Base-by-base conservation (phyloP, 345 rosid genomes). In the Mallotus nudiflorus region DNA sequence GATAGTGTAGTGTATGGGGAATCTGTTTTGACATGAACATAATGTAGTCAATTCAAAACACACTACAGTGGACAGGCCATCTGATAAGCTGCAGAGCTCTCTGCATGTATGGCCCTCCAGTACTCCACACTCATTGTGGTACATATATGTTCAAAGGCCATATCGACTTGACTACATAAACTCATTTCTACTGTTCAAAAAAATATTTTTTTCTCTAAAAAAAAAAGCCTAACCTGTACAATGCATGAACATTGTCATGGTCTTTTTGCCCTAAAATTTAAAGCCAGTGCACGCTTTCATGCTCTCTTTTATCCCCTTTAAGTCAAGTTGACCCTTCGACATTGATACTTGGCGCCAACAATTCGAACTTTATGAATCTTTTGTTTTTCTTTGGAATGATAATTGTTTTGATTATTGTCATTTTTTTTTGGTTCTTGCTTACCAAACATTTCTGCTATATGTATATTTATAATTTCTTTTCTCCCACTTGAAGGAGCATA, bases 41-140 rank as follows among this genome's bases (percentile, higher is more conserved):
- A 50, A 75, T 75, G 79, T 24, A 70, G 75, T 70, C 79, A 65
- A 75, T 70, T 66, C 79, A 70, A 70, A 70, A 65, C 20, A 44
- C 79, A 75, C 71, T 52, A 65, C 20, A 42, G 60, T 42, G 55
- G 40, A 67, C 76, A 73, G 10, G 29, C 55, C 67, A 62, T 31
- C 39, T 35, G 73, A 22, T 44, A 25, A 20, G 53, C 60, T 66
- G 52, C 71, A 59, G 61, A 12, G 22, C 55, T 18, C 69, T 42
- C 65, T 24, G 65, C 57, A 4, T 24, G 66, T 52, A 24, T 42
- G 66, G 67, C 72, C 77, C 73, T 68, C 54, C 29, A 31, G 53
- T n/a, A n/a, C n/a, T 16, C 56, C 49, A 14, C 59, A 39, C 61
- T 66, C 44, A 58, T 20, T 7, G 9, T 5, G 49, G 70, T 11